Conservation (phyloP, 352 stramenopile genomes). For the Globisporangium solare region DNA sequence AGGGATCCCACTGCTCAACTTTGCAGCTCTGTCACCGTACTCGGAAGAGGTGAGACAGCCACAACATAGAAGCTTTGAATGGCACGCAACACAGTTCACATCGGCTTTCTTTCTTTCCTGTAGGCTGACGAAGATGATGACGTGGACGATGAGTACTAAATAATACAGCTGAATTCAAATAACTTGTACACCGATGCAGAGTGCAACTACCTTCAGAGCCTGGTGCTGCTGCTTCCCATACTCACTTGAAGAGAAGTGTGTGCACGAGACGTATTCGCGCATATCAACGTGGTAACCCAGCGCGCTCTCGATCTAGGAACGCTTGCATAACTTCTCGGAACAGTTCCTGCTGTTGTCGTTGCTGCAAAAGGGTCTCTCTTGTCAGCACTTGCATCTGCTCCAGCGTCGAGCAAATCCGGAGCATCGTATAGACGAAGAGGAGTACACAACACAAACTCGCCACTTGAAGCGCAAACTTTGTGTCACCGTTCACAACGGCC, state of each 20-base stretch:
- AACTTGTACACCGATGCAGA: conserved; percentile 2
- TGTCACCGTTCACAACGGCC: background rate
- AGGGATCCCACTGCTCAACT: conserved; percentile 43
- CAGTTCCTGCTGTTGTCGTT: conserved; percentile 60
- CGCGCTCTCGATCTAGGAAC: conserved; percentile 18
- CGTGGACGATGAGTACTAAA: conserved; percentile 21
- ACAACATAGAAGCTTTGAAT: background rate
- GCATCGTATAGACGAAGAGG: conserved; percentile 71
- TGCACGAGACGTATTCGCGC: too few relatives aligned
- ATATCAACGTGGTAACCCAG: background rate
- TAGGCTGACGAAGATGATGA: conserved; percentile 33
- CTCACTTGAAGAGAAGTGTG: too few relatives aligned
- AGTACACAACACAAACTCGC: conserved; percentile 47
- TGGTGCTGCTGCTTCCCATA: too few relatives aligned
- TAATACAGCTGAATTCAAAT: conserved; percentile 10
- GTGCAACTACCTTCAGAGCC: background rate
- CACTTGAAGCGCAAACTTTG: conserved; percentile 29
- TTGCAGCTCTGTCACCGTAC: conserved; percentile 43
- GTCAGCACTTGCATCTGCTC: conserved; percentile 61
- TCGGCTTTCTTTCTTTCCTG: background rate
- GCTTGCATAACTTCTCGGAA: conserved; percentile 51
- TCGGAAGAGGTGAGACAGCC: conserved; percentile 37
- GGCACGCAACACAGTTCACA: too few relatives aligned
- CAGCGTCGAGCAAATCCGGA: conserved; percentile 44
- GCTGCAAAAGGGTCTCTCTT: conserved; percentile 46